A percentile compares a stretch with the other conserved stretches of the same genome.
These are phyloP conservation scores for Phialocephala sp. DNA, from an alignment of 2,329 filamentous ascomycete genomes.

Conservation along the genomic window DNA sequence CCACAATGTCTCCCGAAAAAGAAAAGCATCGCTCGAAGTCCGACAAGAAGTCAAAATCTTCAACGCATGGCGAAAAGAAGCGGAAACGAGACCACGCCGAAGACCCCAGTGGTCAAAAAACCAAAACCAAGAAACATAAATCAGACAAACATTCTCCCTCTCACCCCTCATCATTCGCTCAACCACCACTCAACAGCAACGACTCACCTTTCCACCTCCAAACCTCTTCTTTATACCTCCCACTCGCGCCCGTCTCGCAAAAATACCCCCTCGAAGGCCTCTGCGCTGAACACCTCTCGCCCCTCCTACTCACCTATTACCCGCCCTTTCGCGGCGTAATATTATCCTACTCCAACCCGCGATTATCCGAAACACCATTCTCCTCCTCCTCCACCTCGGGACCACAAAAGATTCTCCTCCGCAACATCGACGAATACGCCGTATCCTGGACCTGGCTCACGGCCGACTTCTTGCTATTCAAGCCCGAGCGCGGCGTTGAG, in stretches of 20 bases:
- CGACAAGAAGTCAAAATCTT: slow-evolving; percentile 45
- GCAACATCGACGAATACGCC: slow-evolving; percentile 79
- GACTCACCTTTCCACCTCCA: slow-evolving; percentile 77
- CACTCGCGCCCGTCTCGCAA: slow-evolving; percentile 74
- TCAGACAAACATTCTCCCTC: slow-evolving; percentile 44
- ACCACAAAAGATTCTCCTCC: slow-evolving; percentile 52
- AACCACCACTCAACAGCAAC: slow-evolving; percentile 10
- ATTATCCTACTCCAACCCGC: slow-evolving; percentile 73
- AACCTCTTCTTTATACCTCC: slow-evolving; percentile 80
- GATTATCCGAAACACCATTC: slow-evolving; percentile 65
- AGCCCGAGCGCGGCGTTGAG: slow-evolving; percentile 73
- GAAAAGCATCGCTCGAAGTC: slow-evolving; percentile 40
- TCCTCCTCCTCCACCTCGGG: slow-evolving; percentile 56
- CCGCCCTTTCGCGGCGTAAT: slow-evolving; percentile 75
- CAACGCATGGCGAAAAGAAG: slow-evolving; percentile 49
- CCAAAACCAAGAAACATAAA: slow-evolving; percentile 48
- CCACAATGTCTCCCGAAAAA: slow-evolving; percentile 34
- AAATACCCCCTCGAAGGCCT: slow-evolving; percentile 72
- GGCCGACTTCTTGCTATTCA: slow-evolving; percentile 83
- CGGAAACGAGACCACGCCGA: slow-evolving; percentile 46
- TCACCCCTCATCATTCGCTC: slow-evolving; percentile 14
- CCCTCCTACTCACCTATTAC: slow-evolving; percentile 78
- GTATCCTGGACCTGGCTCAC: slow-evolving; percentile 89
- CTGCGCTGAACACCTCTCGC: slow-evolving; percentile 75
- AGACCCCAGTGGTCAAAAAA: slow-evolving; percentile 49